Conservation (phyloP, 257 asterid species). For the Nicotiana otophora region DNA sequence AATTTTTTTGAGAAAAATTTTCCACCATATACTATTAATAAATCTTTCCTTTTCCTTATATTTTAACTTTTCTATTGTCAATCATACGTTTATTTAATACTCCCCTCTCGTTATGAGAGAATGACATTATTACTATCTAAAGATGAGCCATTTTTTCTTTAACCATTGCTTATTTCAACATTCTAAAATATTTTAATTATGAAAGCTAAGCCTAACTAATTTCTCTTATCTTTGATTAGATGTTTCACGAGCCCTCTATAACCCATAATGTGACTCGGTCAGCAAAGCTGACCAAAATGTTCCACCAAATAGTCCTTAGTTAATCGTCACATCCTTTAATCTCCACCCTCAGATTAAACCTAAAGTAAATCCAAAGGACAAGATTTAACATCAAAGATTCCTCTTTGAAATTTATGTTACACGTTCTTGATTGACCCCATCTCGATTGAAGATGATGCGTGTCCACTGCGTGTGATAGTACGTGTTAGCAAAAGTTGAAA, state of each 20-base stretch:
- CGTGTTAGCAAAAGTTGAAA: slow-evolving; percentile 27
- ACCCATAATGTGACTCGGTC: background rate
- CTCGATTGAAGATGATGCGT: slow-evolving; percentile 23
- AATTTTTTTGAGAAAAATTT: too few species aligned
- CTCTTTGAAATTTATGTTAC: background rate
- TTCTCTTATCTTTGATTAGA: background rate
- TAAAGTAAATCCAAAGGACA: background rate
- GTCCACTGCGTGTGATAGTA: slow-evolving; percentile 35
- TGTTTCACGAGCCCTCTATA: background rate
- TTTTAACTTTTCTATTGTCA: background rate
- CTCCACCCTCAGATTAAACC: background rate
- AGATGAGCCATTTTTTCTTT: background rate
- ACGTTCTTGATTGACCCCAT: slow-evolving; percentile 3
- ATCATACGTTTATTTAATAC: background rate
- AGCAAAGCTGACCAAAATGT: background rate
- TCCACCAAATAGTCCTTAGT: background rate
- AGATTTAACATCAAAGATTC: background rate
- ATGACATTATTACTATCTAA: background rate
- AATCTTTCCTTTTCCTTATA: background rate
- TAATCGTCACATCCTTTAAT: background rate
- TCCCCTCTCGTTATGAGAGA: background rate
- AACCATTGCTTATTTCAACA: background rate
- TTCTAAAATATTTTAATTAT: background rate
- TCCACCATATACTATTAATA: too few species aligned
- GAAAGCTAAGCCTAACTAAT: background rate